Evolutionary conservation across 108 stramenopile genomes (phyloP).

Genomic region (Aurantiochytrium sp.): DNA sequence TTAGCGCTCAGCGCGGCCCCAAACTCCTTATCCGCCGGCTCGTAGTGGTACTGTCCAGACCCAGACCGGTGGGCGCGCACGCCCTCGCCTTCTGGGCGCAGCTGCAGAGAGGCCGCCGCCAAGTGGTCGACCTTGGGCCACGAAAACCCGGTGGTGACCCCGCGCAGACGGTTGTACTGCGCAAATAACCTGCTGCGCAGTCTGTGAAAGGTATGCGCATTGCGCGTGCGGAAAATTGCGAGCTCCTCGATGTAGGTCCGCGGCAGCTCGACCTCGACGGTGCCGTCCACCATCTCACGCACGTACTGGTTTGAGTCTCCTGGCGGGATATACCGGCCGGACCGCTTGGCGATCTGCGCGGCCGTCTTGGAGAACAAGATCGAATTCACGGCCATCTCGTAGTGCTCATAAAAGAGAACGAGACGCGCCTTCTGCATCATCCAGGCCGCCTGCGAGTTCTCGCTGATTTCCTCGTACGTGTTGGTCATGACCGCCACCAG

Average conservation of each 20-base stretch:
- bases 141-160: neutral
- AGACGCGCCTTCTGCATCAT: slow-evolving; percentile 23
- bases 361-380: neutral
- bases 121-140: neutral
- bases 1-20: neutral
- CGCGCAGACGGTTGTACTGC: neutral
- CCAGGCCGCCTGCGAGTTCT: neutral
- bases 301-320: slow-evolving; percentile 11
- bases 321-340: neutral
- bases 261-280: slow-evolving; percentile 5
- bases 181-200: neutral
- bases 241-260: slow-evolving; percentile 6
- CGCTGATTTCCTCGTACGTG: neutral
- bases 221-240: neutral
- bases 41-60: neutral
- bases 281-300: neutral
- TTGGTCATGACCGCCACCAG: slow-evolving; percentile 25
- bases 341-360: neutral
- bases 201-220: neutral
- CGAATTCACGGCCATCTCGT: slow-evolving; percentile 10
- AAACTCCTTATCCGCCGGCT: neutral
- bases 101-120: too few species aligned
- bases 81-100: too few species aligned
- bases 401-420: slow-evolving; percentile 10
- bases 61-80: neutral